A percentile compares a stretch with the other conserved stretches of the same genome.
These are phyloP conservation scores for Saccharomycopsis synnaedendra DNA, from an alignment of 805 yeast genomes.

Conservation along the genomic window DNA sequence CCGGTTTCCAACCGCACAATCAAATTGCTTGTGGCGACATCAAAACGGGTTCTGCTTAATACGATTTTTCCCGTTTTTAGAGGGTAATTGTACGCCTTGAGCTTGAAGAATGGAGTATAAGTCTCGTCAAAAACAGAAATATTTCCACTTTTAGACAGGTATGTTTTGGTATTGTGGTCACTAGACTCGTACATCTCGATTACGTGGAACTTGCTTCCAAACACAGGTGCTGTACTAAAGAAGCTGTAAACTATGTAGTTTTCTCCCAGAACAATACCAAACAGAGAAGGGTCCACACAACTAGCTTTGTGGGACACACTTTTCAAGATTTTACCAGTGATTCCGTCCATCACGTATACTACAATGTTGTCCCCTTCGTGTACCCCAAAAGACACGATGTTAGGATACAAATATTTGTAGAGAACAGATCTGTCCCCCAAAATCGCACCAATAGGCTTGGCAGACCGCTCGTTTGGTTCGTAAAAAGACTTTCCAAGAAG, in stretches of 20 bases:
- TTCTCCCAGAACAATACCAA: conserved; percentile 55
- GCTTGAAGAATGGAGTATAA: conserved; percentile 32
- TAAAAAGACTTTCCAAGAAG: too few relatives aligned
- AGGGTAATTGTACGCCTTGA: conserved; percentile 54
- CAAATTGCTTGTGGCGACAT: conserved; percentile 58
- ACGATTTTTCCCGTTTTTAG: conserved; percentile 40
- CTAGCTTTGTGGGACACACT: conserved; percentile 30
- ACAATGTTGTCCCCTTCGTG: conserved; percentile 26
- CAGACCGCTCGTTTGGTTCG: conserved; percentile 24
- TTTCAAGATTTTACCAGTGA: conserved; percentile 55
- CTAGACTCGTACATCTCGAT: conserved; percentile 71
- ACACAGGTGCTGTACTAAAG: conserved; percentile 36
- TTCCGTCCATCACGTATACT: conserved; percentile 50
- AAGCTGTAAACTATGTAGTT: conserved; percentile 72
- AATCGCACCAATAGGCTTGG: conserved; percentile 56
- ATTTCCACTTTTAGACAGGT: conserved; percentile 16
- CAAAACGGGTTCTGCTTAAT: conserved; percentile 48
- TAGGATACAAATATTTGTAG: conserved; percentile 77
- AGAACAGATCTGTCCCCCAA: conserved; percentile 61
- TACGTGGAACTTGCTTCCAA: conserved; percentile 50
- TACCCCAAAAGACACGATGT: conserved; percentile 43
- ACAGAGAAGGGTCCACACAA: conserved; percentile 29
- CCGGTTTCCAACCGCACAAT: conserved; percentile 49
- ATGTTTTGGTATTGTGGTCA: conserved; percentile 34
- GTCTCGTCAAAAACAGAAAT: neutral